Evolutionary conservation across 2,329 filamentous ascomycete genomes (phyloP).

Genomic region (Colletotrichum cereale): DNA sequence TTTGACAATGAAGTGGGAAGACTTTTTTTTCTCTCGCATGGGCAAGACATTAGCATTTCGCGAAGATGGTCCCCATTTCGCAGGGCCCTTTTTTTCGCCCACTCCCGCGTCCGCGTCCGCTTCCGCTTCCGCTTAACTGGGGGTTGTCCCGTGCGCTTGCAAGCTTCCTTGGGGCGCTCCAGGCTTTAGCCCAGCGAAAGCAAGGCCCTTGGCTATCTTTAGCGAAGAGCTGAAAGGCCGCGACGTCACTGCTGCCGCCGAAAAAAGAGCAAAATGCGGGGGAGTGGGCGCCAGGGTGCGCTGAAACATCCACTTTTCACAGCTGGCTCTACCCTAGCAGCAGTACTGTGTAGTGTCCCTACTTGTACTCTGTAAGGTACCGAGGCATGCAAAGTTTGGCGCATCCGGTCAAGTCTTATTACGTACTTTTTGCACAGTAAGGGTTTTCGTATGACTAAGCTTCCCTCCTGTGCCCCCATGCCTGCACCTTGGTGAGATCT

Average conservation of each 20-base stretch:
- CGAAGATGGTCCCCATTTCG: slow-evolving; percentile 21
- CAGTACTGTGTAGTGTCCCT: neutral
- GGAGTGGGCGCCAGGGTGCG: slow-evolving; percentile 28
- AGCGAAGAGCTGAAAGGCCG: slow-evolving; percentile 9
- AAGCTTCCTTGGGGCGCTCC: slow-evolving; percentile 17
- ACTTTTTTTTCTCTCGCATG: slow-evolving; percentile 15
- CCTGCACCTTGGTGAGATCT: slow-evolving; percentile 24
- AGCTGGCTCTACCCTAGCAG: neutral
- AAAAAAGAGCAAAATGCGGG: slow-evolving; percentile 38
- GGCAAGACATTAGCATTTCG: slow-evolving; percentile 25
- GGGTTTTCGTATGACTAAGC: slow-evolving; percentile 2
- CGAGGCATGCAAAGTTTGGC: slow-evolving; percentile 1
- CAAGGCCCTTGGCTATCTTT: slow-evolving; percentile 22
- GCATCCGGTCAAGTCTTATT: slow-evolving; percentile 1
- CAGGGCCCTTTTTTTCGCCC: slow-evolving; percentile 10
- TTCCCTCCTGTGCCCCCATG: neutral
- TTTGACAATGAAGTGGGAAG: slow-evolving; percentile 24
- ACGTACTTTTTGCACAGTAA: neutral
- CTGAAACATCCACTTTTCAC: slow-evolving; percentile 32
- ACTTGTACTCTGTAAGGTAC: neutral
- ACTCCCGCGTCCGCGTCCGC: slow-evolving; percentile 23
- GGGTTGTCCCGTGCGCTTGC: slow-evolving; percentile 33
- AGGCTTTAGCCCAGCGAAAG: neutral
- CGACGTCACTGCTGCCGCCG: slow-evolving; percentile 32
- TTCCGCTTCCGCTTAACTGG: neutral